phyloP scores from a whole-genome alignment of 2,329 filamentous ascomycete genomes.

The Xylariaceae sp. region DNA sequence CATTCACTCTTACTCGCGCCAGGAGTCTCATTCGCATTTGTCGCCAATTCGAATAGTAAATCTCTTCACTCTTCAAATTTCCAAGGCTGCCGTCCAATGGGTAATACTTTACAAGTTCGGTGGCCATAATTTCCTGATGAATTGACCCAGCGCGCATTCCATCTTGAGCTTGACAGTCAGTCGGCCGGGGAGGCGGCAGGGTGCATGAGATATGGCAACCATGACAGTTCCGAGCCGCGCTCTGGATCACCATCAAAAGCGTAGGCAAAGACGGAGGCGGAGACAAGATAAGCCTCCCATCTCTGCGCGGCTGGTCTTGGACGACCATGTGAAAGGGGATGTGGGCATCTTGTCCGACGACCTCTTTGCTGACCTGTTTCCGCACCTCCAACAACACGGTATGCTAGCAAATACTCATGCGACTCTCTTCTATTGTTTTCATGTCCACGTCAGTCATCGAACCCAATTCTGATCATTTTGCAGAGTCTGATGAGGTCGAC shows the following conservation, averaged over 20 bases:
- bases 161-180: conserved; percentile 11
- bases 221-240: conserved; percentile 29
- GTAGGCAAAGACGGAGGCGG: conserved; percentile 59
- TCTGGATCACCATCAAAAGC: conserved; percentile 42
- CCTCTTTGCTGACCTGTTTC: conserved; percentile 82
- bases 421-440: neutral
- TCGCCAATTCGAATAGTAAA: too few relatives aligned
- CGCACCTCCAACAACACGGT: conserved; percentile 53
- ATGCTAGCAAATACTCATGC: neutral
- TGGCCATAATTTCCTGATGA: conserved; percentile 31
- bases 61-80: neutral
- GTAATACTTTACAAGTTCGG: conserved; percentile 30
- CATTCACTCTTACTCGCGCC: neutral
- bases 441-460: neutral
- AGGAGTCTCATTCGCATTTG: neutral
- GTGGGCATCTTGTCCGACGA: conserved; percentile 87
- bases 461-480: conserved; percentile 22
- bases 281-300: conserved; percentile 76
- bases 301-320: conserved; percentile 80
- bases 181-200: conserved; percentile 3
- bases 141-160: conserved; percentile 31
- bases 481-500: conserved; percentile 43
- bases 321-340: conserved; percentile 85
- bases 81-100: conserved; percentile 23
- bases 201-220: conserved; percentile 14